Base-by-base conservation (phyloP, 1,284 basidiomycete genomes). In the Irpex sp. region DNA sequence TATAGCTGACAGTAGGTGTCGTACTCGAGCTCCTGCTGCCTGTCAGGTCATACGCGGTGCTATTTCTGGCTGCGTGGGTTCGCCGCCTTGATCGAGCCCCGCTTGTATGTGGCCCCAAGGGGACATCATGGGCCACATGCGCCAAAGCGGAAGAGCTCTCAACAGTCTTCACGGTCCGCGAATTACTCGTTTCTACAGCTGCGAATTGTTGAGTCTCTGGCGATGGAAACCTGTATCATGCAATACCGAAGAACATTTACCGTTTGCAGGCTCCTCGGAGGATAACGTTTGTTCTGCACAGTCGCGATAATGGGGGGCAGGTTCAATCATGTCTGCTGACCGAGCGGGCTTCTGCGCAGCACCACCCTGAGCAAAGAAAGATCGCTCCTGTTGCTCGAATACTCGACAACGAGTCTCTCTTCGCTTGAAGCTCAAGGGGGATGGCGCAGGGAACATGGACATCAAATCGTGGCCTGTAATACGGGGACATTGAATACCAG, bases 391-490 rank as follows among this genome's bases (percentile, higher is more conserved):
- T 37, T 50, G 31, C 33, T 55, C 56, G 47, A 61, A 61, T 17
- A 61, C 55, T 15, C 55, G 55, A 56, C 61, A 61, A 39, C 54
- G 26, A 33, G 55, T 35, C 19, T 49, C 60, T 31, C 55, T 36
- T 9, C 39, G 39, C 7, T 47, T 39, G 11, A 53, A 55, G 19
- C 49, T 56, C 53, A 56, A 46, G 6, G 60, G 60, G 26, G 60
- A 61, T 17, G 35, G 35, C 13, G 61, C 19, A 11, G 60, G 61
- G 46, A 61, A 61, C 61, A 61, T 49, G 39, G 61, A 55, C 61
- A 61, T 61, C 21, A 61, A 57, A 56, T 61, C 56, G 43, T 61
- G 61, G 1, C 61, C 61, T 17, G 61, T 61, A 39, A 61, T 58
- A 11, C 50, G 31, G 9, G 53, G 60, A 31, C 31, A 13, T 26